Evolutionary conservation across 2,329 filamentous ascomycete genomes (phyloP).

Genomic region (Ophiocordyceps unilateralis): DNA sequence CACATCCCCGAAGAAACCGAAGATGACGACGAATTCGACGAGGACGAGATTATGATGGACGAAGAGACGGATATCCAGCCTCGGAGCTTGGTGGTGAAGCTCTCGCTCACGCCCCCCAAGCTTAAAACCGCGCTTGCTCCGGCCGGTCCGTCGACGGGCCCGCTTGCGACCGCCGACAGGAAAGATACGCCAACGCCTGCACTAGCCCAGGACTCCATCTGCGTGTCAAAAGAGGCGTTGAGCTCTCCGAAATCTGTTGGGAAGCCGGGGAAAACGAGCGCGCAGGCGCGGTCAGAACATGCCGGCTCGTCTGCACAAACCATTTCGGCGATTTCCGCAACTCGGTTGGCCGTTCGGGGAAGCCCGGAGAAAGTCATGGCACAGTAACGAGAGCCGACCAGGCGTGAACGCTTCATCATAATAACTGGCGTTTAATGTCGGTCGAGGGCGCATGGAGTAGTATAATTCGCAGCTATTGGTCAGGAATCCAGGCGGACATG

Average conservation of each 20-base stretch:
- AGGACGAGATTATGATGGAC: constrained; percentile 36
- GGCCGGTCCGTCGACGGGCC: constrained; percentile 1
- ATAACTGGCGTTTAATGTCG: not conserved
- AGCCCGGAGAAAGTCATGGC: constrained; percentile 29
- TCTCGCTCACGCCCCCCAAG: constrained; percentile 33
- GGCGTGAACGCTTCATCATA: not conserved
- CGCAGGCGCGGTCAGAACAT: constrained; percentile 3
- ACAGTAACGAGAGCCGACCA: not conserved
- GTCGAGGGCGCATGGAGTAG: constrained; percentile 1
- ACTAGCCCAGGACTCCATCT: constrained; percentile 2
- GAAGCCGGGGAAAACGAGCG: constrained; percentile 2
- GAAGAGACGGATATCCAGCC: constrained; percentile 30
- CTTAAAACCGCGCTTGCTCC: constrained; percentile 15
- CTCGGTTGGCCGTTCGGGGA: constrained; percentile 39
- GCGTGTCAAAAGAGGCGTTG: not conserved
- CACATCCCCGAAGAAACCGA: constrained; percentile 44
- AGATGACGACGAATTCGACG: constrained; percentile 39
- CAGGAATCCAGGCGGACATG: not conserved
- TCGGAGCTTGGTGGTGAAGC: constrained; percentile 57
- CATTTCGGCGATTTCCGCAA: constrained; percentile 14
- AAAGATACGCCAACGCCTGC: constrained; percentile 1
- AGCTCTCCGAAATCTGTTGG: not conserved
- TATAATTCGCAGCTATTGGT: not conserved
- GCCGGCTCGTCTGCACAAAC: constrained; percentile 7
- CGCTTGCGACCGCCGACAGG: not conserved